A percentile compares a stretch with the other conserved stretches of the same genome.
Evolutionary conservation across 306 rosid species (phyloP).

Genomic region (Begonia masoniana): DNA sequence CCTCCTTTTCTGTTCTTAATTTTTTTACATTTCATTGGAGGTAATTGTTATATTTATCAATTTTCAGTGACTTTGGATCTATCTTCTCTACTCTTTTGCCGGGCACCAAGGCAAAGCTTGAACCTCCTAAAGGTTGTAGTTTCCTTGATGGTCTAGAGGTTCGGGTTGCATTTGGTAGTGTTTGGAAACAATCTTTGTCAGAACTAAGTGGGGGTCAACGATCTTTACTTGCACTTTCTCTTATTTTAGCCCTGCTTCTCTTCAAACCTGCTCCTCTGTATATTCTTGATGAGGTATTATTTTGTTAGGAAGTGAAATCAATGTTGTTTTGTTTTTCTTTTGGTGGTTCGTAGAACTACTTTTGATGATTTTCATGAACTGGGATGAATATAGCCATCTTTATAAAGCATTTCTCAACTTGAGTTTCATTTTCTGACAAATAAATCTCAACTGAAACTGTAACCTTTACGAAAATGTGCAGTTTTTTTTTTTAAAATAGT

Average conservation of each 20-base stretch:
- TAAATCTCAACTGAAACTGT: too few species aligned
- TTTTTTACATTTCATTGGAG: background rate
- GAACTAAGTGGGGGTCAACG: slow-evolving; percentile 98
- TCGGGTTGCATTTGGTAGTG: slow-evolving; percentile 91
- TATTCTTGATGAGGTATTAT: slow-evolving; percentile 78
- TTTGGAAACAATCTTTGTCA: slow-evolving; percentile 95
- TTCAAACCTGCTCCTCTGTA: slow-evolving; percentile 98
- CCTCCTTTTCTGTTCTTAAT: slow-evolving; percentile 3
- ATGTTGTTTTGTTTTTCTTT: too few species aligned
- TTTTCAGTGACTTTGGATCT: slow-evolving; percentile 82
- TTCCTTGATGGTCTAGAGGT: slow-evolving; percentile 98
- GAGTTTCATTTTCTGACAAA: too few species aligned
- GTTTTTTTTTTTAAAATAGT: too few species aligned
- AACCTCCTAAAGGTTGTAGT: slow-evolving; percentile 89
- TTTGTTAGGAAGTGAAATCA: too few species aligned
- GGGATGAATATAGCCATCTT: too few species aligned
- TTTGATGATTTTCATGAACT: too few species aligned
- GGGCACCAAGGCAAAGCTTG: slow-evolving; percentile 88
- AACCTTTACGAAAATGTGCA: too few species aligned
- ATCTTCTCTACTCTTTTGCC: slow-evolving; percentile 89
- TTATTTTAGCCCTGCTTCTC: slow-evolving; percentile 87
- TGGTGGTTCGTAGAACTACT: too few species aligned
- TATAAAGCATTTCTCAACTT: too few species aligned
- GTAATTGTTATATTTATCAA: slow-evolving; percentile 9
- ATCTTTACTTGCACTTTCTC: slow-evolving; percentile 89